Base-by-base conservation (phyloP, 495 filamentous ascomycete species). In the Articulospora tetracladia region DNA sequence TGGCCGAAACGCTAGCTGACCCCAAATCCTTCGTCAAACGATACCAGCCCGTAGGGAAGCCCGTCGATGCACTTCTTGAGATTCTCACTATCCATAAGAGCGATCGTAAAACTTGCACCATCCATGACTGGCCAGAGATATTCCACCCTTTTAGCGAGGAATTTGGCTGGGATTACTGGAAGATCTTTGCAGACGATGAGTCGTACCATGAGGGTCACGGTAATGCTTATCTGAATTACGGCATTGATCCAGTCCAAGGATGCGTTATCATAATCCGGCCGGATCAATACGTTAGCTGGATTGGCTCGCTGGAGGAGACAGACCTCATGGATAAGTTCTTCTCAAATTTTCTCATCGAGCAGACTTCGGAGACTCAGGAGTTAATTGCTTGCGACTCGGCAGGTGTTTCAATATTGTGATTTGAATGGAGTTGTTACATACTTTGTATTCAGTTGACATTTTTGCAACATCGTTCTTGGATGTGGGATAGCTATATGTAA, bases 271-370 rank as follows among this genome's bases (percentile, higher is more conserved):
- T 90, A 57, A 79, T 89, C 26, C 77, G 87, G 6, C 87, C 86
- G 3, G 87, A 90, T 74, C 85, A 88, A 69, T 87, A 84, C 84
- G 10, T 39, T n/a, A n/a, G n/a, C n/a, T n/a, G n/a, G n/a, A n/a
- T n/a, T n/a, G n/a, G n/a, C n/a, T n/a, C n/a, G n/a, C n/a, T n/a
- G n/a, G n/a, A n/a, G n/a, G n/a, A n/a, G n/a, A n/a, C n/a, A n/a
- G n/a, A n/a, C n/a, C n/a, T n/a, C n/a, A n/a, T n/a, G n/a, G n/a
- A n/a, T n/a, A n/a, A n/a, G 34, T 39, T 39, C 34, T 39, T n/a
- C 34, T 39, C 34, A 39, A 39, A 39, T 39, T 39, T 10, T n/a
- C n/a, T 39, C 10, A n/a, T 39, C n/a, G 47, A 50, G n/a, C n/a
- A n/a, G n/a, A n/a, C n/a, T n/a, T n/a, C n/a, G n/a, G n/a, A n/a